Base-by-base conservation (phyloP, 163 green algal genomes). In the Chlamydomonas reinhardtii region DNA sequence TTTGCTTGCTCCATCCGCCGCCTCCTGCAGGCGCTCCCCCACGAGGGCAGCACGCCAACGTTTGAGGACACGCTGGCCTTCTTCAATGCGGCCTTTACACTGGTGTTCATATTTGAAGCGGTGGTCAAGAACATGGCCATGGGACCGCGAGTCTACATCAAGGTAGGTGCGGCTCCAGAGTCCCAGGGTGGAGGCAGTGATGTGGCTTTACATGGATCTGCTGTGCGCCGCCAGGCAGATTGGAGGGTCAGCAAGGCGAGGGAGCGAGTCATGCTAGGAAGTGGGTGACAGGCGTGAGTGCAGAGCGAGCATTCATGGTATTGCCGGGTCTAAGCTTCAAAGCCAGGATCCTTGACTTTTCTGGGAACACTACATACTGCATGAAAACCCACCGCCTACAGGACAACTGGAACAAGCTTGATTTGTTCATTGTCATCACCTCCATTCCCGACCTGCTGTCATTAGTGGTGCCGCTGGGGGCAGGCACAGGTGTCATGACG, bases 391-490 rank as follows among this genome's bases (percentile, higher is more conserved):
- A n/a, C 8, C 11, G 43, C 24, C 37, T 27, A 6, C 76, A 84
- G 76, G 84, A 94, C 76, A 73, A 73, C 65, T 94, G 91, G 91
- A 93, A 94, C 87, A 83, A 77, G 88, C 91, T 93, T 54, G 90
- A 93, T 74, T 74, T 90, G 62, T 80, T 91, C 84, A 88, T 93
- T 76, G 84, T 93, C 39, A 3, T 89, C n/a, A 76, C 59, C 37
- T 89, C 76, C 20, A 73, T 93, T 2, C 78, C 79, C 22, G 88
- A 91, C 32, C 76, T 92, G 68, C 27, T 90, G 37, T 71, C 73
- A 8, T 35, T 89, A 37, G 75, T 90, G 52, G 39, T 87, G 61
- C 73, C 82, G 39, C 39, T 82, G 61, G 72, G 64, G 39, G 73
- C 73, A 29, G 65, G 65, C 73, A 76, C 48, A 4, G 82, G 59